Evolutionary conservation across 441 rosid species (phyloP).

Genomic region (Jatropha multifida): DNA sequence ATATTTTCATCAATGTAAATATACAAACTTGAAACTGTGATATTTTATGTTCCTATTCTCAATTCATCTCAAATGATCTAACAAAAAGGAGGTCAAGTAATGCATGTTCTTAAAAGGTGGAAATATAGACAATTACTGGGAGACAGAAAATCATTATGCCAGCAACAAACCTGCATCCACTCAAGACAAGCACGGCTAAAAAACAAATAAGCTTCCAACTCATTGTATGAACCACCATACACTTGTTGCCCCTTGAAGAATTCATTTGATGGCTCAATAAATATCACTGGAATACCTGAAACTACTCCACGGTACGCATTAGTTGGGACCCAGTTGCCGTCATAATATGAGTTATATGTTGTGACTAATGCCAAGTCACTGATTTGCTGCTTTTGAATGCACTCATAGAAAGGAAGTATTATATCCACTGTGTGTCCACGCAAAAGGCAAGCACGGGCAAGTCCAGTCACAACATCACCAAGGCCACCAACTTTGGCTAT

Average conservation of each 20-base stretch:
- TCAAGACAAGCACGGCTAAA: constrained; percentile 65
- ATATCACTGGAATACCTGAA: constrained; percentile 44
- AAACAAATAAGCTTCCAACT: constrained; percentile 56
- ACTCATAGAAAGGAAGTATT: constrained; percentile 59
- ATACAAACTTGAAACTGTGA: constrained; percentile 5
- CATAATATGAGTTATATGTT: constrained; percentile 41
- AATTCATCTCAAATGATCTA: background rate
- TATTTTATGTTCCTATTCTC: background rate
- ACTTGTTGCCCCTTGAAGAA: constrained; percentile 51
- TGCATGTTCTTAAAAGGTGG: constrained; percentile 6
- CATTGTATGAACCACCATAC: constrained; percentile 58
- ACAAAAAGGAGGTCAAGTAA: background rate
- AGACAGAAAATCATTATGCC: background rate
- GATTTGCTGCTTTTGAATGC: constrained; percentile 42
- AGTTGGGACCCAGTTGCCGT: constrained; percentile 47
- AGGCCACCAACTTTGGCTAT: constrained; percentile 68
- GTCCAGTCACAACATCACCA: constrained; percentile 63
- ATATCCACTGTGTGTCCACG: constrained; percentile 52
- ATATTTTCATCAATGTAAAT: background rate
- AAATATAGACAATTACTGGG: background rate
- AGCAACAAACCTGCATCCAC: constrained; percentile 58
- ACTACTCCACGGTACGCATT: constrained; percentile 51
- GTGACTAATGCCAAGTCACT: constrained; percentile 34
- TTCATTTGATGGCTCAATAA: constrained; percentile 53
- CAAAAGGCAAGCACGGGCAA: constrained; percentile 50